Conservation (phyloP, 495 filamentous ascomycete species). For the Penicillium antarcticum region DNA sequence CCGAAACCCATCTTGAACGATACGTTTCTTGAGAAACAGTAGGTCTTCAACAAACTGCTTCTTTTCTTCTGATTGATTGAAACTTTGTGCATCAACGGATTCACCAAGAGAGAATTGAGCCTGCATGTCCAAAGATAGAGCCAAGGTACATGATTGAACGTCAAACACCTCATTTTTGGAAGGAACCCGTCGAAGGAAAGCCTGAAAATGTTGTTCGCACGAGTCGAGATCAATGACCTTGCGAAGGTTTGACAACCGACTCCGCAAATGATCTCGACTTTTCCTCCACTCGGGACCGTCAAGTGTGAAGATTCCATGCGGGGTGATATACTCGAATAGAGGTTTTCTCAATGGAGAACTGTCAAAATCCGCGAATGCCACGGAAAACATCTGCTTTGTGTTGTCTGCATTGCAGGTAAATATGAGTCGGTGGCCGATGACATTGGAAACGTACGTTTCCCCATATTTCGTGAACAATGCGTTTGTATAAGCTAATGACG, state of each 20-base stretch:
- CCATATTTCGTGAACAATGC: conserved; percentile 11
- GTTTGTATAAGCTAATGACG: conserved; percentile 6
- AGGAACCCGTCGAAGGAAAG: not conserved
- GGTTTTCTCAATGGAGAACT: conserved; percentile 12
- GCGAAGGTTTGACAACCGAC: conserved; percentile 10
- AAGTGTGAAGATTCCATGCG: conserved; percentile 19
- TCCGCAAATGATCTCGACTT: conserved; percentile 8
- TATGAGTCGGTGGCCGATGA: conserved; percentile 8
- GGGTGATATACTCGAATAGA: conserved; percentile 13
- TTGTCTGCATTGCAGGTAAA: conserved; percentile 16
- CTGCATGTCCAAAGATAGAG: conserved; percentile 13
- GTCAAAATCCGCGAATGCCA: conserved; percentile 14
- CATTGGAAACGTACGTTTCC: conserved; percentile 13
- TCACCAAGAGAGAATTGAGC: conserved; percentile 12
- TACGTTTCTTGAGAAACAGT: not conserved
- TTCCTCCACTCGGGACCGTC: conserved; percentile 15
- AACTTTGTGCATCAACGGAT: conserved; percentile 9
- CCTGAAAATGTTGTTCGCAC: conserved; percentile 7
- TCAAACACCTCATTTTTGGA: conserved; percentile 8
- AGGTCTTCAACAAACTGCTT: conserved; percentile 13
- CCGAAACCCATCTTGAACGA: not conserved
- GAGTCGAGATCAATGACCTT: conserved; percentile 5
- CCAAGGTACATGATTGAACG: conserved; percentile 5
- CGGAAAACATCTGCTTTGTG: conserved; percentile 14
- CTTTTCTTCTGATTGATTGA: conserved; percentile 6